These are phyloP conservation scores for Candida anutae DNA, from an alignment of 1,139 yeast genomes.

Conservation along the genomic window DNA sequence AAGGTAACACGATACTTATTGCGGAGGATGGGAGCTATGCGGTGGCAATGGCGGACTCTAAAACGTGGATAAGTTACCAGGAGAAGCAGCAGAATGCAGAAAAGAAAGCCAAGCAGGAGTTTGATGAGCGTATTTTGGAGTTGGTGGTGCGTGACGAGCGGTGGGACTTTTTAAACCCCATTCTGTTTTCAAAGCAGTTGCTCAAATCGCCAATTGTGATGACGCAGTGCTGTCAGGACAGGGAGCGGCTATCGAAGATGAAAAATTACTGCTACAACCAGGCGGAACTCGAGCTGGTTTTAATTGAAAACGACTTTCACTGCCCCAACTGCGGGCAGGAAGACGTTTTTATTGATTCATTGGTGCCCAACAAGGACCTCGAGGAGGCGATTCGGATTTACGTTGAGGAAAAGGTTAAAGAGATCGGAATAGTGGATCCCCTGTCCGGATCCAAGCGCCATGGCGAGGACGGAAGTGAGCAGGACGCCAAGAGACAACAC, in stretches of 20 bases:
- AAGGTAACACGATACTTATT: conserved; percentile 69
- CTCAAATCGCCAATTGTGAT: conserved; percentile 64
- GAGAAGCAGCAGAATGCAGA: conserved; percentile 51
- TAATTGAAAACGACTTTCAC: conserved; percentile 78
- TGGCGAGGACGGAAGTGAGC: conserved; percentile 14
- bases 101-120: conserved; percentile 40
- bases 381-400: conserved; percentile 48
- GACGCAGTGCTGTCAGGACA: conserved; percentile 73
- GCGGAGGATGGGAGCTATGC: conserved; percentile 95
- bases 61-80: conserved; percentile 86
- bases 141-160: conserved; percentile 37
- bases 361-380: conserved; percentile 53
- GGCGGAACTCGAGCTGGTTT: conserved; percentile 51
- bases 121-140: conserved; percentile 27
- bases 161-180: conserved; percentile 43
- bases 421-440: conserved; percentile 35
- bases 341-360: conserved; percentile 69
- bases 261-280: conserved; percentile 33
- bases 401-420: conserved; percentile 34
- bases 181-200: conserved; percentile 54
- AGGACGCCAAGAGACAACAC: conserved; percentile 26
- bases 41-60: conserved; percentile 86
- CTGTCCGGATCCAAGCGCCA: conserved; percentile 14
- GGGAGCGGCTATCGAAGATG: conserved; percentile 47
- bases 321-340: conserved; percentile 81